Percentiles rank a stretch among this genome's conserved stretches.
phyloP scores from a whole-genome alignment of 179 eudicot genomes.

The Camellia oleifera region DNA sequence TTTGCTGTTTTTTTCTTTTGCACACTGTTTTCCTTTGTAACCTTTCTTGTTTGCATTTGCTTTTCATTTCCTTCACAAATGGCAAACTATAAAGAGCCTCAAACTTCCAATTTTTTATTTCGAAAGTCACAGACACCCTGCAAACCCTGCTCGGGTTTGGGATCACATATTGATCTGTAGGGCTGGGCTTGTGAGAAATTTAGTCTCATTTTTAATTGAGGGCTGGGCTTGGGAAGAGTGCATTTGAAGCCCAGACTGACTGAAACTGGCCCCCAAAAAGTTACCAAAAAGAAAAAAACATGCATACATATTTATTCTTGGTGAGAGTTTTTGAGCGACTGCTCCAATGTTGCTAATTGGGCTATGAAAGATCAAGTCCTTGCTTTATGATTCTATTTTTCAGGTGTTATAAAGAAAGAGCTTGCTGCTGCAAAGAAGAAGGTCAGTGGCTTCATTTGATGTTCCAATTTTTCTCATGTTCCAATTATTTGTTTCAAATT shows the following conservation, averaged over 20 bases:
- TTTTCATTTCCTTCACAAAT: background rate
- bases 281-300: background rate
- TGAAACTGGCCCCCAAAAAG: background rate
- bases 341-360: background rate
- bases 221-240: too few species aligned
- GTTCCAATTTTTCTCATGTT: background rate
- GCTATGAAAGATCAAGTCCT: slow-evolving; percentile 5
- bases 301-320: background rate
- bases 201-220: too few species aligned
- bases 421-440: slow-evolving; percentile 72
- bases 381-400: background rate
- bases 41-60: background rate
- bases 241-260: background rate
- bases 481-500: background rate
- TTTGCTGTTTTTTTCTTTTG: background rate
- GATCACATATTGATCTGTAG: too few species aligned
- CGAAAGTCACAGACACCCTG: background rate
- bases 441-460: slow-evolving; percentile 32
- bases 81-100: background rate
- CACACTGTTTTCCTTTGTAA: background rate
- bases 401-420: slow-evolving; percentile 73
- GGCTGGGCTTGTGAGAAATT: too few species aligned
- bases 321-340: background rate
- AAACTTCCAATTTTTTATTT: background rate
- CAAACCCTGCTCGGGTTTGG: too few species aligned